phyloP scores from a whole-genome alignment of 345 rosid species.

The Salix dunnii region DNA sequence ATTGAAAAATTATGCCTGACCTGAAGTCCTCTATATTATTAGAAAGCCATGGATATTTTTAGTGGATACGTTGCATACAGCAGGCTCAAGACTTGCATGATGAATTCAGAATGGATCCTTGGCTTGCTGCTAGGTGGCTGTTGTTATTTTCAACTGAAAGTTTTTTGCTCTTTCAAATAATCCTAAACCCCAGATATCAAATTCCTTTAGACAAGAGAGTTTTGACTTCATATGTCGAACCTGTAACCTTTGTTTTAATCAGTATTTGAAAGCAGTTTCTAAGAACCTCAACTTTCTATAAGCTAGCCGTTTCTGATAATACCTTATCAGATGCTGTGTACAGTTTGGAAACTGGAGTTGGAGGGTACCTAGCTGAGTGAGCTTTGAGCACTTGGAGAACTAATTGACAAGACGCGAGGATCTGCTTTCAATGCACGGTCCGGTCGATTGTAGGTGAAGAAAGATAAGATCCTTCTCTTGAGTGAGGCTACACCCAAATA shows the following conservation, averaged over 20 bases:
- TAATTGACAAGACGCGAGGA: constrained; percentile 52
- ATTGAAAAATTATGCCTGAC: no score
- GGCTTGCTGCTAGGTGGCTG: not conserved
- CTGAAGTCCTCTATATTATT: no score
- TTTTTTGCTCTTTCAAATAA: no score
- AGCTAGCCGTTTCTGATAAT: not conserved
- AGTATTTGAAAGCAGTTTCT: not conserved
- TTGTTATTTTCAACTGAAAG: not conserved
- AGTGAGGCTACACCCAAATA: not conserved
- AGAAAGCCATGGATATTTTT: constrained; percentile 86
- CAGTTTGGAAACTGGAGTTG: constrained; percentile 92
- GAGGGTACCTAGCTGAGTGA: constrained; percentile 66
- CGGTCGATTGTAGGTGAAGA: constrained; percentile 47
- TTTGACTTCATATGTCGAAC: no score
- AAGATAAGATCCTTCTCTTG: constrained; percentile 1
- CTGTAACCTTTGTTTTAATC: no score
- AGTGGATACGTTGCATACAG: constrained; percentile 79
- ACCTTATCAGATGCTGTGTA: constrained; percentile 3
- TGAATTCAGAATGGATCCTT: constrained; percentile 89
- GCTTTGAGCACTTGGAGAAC: constrained; percentile 55
- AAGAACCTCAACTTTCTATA: not conserved
- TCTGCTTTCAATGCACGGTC: constrained; percentile 60
- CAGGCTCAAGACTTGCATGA: constrained; percentile 76
- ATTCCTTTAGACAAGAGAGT: no score
- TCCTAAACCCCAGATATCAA: not conserved